phyloP scores from a whole-genome alignment of 257 asterid species.

The Nyctanthes arbortristis region DNA sequence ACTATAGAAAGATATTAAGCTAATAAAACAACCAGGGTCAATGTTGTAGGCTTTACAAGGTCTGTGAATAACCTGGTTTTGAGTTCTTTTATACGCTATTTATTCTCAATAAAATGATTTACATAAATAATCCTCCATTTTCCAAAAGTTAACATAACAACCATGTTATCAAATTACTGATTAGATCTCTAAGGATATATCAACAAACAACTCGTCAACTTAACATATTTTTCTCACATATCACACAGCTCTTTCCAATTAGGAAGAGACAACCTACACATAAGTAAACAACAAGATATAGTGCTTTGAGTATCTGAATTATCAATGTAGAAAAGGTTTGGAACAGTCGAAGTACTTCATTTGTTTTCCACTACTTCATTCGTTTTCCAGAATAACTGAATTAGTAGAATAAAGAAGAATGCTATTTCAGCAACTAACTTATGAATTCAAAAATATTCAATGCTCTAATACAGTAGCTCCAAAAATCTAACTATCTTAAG shows the following conservation, averaged over 20 bases:
- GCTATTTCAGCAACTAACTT: not conserved
- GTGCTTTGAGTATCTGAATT: not conserved
- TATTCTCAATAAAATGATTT: no score
- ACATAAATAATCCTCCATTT: no score
- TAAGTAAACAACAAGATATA: not conserved
- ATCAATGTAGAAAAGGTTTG: no score
- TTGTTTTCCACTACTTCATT: not conserved
- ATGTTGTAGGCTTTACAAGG: no score
- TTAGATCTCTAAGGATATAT: not conserved
- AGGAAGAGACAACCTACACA: not conserved
- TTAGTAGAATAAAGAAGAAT: no score
- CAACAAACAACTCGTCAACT: not conserved
- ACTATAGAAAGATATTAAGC: no score
- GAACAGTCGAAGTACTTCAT: not conserved
- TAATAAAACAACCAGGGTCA: no score
- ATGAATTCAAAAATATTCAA: not conserved
- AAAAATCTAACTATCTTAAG: not conserved
- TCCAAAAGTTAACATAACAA: no score
- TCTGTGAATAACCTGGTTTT: no score
- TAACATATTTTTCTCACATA: not conserved
- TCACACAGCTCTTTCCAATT: not conserved
- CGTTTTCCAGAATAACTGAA: not conserved
- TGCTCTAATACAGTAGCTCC: not conserved
- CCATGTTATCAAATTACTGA: not conserved
- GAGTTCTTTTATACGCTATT: no score